A percentile compares a stretch with the other conserved stretches of the same genome.
Evolutionary conservation across 345 rosid genomes (phyloP).

Genomic region (Euphorbia pulcherrima): DNA sequence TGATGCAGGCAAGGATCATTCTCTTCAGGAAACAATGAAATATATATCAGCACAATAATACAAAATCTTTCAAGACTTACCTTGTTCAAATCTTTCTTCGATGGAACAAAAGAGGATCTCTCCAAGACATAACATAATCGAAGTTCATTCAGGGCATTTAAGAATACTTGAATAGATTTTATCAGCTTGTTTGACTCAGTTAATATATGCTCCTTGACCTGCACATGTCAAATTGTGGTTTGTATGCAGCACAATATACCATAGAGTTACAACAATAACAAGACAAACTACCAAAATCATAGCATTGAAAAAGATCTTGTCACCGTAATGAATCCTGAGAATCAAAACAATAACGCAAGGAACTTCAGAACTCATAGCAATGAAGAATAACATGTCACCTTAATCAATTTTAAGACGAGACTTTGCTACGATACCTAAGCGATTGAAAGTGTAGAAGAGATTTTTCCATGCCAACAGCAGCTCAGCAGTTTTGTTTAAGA

Average conservation of each 20-base stretch:
- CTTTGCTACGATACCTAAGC: too few species aligned
- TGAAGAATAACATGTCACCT: not conserved
- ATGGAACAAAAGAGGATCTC: slow-evolving; percentile 44
- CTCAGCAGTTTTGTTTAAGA: too few species aligned
- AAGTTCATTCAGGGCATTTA: slow-evolving; percentile 82
- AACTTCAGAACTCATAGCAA: too few species aligned
- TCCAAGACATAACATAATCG: slow-evolving; percentile 63
- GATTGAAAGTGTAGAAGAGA: too few species aligned
- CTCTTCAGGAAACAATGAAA: not conserved
- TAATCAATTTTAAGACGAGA: not conserved
- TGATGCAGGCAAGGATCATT: not conserved
- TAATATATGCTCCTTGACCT: slow-evolving; percentile 78
- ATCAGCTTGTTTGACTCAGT: slow-evolving; percentile 59
- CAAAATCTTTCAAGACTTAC: slow-evolving; percentile 23
- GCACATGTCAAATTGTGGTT: slow-evolving; percentile 13
- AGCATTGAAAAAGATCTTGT: not conserved
- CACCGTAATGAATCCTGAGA: not conserved
- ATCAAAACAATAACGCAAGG: too few species aligned
- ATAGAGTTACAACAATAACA: not conserved
- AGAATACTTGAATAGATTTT: slow-evolving; percentile 81
- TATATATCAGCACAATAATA: slow-evolving; percentile 11
- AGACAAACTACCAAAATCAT: not conserved
- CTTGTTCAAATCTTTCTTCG: slow-evolving; percentile 61
- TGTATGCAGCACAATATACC: not conserved
- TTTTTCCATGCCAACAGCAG: too few species aligned